Evolutionary conservation across 2,329 filamentous ascomycete genomes (phyloP), one percentile per base, ranked within the genome.

Genomic region (Trichophyton mentagrophytes): DNA sequence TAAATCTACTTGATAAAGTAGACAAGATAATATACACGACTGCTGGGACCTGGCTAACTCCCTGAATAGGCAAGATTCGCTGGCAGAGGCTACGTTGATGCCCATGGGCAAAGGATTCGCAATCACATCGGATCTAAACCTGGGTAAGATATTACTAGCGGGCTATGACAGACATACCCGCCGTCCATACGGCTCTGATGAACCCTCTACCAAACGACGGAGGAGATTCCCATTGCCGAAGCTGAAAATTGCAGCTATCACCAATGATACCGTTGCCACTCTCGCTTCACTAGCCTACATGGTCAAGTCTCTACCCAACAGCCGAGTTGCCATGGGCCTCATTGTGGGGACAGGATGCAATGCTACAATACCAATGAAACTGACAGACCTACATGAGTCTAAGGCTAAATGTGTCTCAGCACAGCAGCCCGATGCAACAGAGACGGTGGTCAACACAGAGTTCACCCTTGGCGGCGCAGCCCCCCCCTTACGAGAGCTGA

Each of bases 281-380:
- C 78, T 92, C 25, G 83, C 89, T 40, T 90, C 88, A 0, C 84
- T 90, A 65, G 84, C 89, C 36, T 90, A 90, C 71, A 81, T 84
- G 61, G 85, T 85, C 59, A 83, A 84, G 65, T 82, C 82, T 17
- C 74, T 80, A 13, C 74, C 77, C 0, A 80, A 82, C 61, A 85
- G 83, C 63, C 83, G 85, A 63, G 86, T 88, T 2, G 82, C 81
- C 30, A 91, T 92, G 86, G 87, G 87, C 3, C 78, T 92, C 20
- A 91, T 93, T 64, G 86, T 90, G 40, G 89, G 88, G 9, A 92
- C 88, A 0, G 89, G 89, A 3, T 86, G 85, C 69, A 92, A 92
- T 67, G 88, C 89, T 1, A 92, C 89, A 1, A 85, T 92, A 46
- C 85, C 87, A 0, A 80, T 93, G 70, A 82, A 80, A 65, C 74